Evolutionary conservation across 495 filamentous ascomycete genomes (phyloP).

Genomic region (Podospora australis): DNA sequence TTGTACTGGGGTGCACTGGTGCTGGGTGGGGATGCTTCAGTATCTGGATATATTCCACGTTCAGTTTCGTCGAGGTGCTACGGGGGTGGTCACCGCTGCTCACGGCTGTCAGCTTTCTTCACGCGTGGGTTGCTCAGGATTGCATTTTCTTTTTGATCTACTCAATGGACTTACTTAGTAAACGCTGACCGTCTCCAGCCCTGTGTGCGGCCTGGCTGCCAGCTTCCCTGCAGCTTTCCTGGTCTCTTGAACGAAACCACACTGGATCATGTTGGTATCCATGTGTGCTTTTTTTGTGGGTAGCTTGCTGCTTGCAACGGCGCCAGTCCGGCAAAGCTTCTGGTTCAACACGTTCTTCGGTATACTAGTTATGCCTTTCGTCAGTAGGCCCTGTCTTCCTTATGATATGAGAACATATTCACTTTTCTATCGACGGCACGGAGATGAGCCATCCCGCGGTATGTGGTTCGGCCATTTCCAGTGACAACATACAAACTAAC

Average conservation of each 20-base stretch:
- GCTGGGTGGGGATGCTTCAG: constrained; percentile 56
- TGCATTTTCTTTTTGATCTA: neutral
- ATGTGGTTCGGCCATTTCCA: neutral
- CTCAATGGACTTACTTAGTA: neutral
- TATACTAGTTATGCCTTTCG: constrained; percentile 50
- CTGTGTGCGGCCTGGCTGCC: constrained; percentile 31
- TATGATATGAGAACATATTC: no score
- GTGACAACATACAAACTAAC: neutral
- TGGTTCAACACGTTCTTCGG: constrained; percentile 56
- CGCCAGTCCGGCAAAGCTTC: constrained; percentile 45
- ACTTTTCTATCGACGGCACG: no score
- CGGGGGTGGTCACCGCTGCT: constrained; percentile 41
- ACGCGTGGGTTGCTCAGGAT: constrained; percentile 29
- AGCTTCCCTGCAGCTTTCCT: constrained; percentile 39
- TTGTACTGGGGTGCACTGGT: constrained; percentile 49
- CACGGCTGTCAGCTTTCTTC: constrained; percentile 31
- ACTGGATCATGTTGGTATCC: constrained; percentile 45
- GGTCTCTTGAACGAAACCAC: constrained; percentile 38
- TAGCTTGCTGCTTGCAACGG: constrained; percentile 39
- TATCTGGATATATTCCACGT: constrained; percentile 53
- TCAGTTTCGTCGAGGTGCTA: constrained; percentile 45
- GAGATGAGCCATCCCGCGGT: constrained; percentile 30
- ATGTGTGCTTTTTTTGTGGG: constrained; percentile 44
- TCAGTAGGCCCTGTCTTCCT: constrained; percentile 1
- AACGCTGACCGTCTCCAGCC: constrained; percentile 6